These are phyloP conservation scores for Cubamyces lactineus DNA, from an alignment of 768 basidiomycete species.

Conservation along the genomic window DNA sequence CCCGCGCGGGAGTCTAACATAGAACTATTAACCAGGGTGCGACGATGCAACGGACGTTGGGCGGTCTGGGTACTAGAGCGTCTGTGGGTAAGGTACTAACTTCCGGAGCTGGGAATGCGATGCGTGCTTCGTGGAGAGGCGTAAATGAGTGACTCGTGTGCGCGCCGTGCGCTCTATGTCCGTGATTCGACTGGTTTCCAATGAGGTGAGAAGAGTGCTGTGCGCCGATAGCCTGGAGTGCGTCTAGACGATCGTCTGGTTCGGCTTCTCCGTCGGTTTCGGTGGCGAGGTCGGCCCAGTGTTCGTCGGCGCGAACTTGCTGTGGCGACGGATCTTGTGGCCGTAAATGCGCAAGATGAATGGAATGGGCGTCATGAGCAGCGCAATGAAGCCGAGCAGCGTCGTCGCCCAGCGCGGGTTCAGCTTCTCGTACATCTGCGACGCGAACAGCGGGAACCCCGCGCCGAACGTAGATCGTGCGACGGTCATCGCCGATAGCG, in stretches of 20 bases:
- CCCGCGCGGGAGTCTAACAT: no score
- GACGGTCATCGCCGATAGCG: constrained; percentile 59
- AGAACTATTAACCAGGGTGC: no score
- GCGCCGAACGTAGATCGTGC: constrained; percentile 43
- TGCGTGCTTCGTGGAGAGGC: no score
- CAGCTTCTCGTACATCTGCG: constrained; percentile 55
- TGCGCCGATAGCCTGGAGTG: neutral
- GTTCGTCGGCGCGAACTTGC: constrained; percentile 32
- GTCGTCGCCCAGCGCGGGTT: constrained; percentile 64
- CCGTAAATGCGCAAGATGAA: constrained; percentile 35
- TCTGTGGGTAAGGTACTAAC: no score
- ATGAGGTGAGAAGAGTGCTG: no score
- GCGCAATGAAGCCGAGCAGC: constrained; percentile 55
- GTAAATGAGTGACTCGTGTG: no score
- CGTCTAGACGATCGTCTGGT: neutral
- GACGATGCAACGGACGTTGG: no score
- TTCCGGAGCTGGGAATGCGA: no score
- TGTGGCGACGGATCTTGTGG: constrained; percentile 28
- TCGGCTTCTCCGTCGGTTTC: neutral
- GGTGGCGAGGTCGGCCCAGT: neutral
- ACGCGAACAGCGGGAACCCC: constrained; percentile 34
- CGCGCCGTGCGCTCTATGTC: no score
- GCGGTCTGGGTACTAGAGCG: no score
- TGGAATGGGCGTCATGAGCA: constrained; percentile 53
- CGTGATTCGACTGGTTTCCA: no score